These are phyloP conservation scores for Penicillium atrosanguineum DNA, from an alignment of 495 filamentous ascomycete species.

Conservation along the genomic window DNA sequence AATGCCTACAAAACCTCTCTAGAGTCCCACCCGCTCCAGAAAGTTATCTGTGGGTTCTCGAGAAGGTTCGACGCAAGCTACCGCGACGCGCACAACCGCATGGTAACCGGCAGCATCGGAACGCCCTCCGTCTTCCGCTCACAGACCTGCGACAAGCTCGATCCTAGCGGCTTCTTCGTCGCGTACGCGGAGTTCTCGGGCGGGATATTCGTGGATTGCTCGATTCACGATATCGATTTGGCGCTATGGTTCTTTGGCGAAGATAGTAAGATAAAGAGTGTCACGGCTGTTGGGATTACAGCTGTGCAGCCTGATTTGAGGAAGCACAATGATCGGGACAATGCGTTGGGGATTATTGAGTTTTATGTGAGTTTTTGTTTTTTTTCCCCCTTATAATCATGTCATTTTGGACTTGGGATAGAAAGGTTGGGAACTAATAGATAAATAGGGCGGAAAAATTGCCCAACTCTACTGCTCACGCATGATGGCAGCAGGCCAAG, in stretches of 20 bases:
- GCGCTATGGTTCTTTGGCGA: constrained; percentile 51
- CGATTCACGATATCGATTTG: constrained; percentile 53
- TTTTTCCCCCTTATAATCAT: neutral
- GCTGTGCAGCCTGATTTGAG: constrained; percentile 53
- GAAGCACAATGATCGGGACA: constrained; percentile 54
- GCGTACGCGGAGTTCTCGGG: constrained; percentile 45
- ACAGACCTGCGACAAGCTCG: constrained; percentile 53
- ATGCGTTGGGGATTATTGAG: constrained; percentile 57
- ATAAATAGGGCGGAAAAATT: constrained; percentile 42
- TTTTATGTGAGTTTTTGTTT: constrained; percentile 38
- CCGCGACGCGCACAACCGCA: constrained; percentile 41
- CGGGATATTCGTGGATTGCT: constrained; percentile 56
- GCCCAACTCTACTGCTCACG: constrained; percentile 55
- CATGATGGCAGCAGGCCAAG: constrained; percentile 62
- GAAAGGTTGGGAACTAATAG: neutral
- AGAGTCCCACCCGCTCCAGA: constrained; percentile 41
- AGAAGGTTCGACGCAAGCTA: constrained; percentile 49
- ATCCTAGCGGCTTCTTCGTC: constrained; percentile 49
- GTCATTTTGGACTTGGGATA: neutral
- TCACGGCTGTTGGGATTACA: constrained; percentile 47
- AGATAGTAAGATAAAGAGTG: constrained; percentile 40
- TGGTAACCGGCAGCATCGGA: constrained; percentile 42
- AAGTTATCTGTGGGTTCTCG: constrained; percentile 55
- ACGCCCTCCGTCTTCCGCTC: constrained; percentile 46
- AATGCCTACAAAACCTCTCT: constrained; percentile 31